Evolutionary conservation across 306 rosid genomes (phyloP), one percentile per base, ranked within the genome.

Genomic region (Fagus sylvatica): DNA sequence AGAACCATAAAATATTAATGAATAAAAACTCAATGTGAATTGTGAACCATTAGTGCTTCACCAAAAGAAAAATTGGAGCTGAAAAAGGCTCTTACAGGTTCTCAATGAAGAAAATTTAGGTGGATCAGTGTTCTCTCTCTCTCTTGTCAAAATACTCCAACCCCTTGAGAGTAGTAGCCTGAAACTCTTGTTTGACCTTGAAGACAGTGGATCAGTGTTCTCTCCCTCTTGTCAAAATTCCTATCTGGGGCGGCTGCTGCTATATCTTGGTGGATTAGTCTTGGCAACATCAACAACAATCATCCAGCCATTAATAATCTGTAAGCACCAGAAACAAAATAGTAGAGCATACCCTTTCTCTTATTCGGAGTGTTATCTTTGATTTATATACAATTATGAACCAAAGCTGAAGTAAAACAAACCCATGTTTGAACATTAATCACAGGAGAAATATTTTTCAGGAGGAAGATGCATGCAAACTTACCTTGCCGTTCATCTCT

Each of bases 271-370:
- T 33, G 91, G 87, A 78, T 43, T 86, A 61, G 81, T 76, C 83
- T 87, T 94, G 69, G 97, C 98, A 78, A 83, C 92, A 85, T 94
- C 98, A 43, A 91, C 98, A 71, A 91, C 94, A 74, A 91, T 91
- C 98, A 94, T 91, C 97, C 98, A 91, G 16, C 97, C 98, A 81
- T 94, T 94, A 53, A 94, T 91, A 81, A 94, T 91, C 97, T 94
- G 88, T 82, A 81, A 69, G 71, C 34, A 79, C 56, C 65, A 56
- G 64, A 73, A 84, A 68, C 37, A 60, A 30, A 41, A 15, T 22
- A 70, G 30, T 0, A 70, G 49, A 4, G 22, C 16, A 76, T 54
- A 83, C 57, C 73, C 80, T 56, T 67, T 51, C 69, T 69, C 73
- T 41, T 64, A 36, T 55, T 33, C 7, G 28, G 28, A 69, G 53